Evolutionary conservation across 257 asterid genomes (phyloP).

Genomic region (Sherardia arvensis): DNA sequence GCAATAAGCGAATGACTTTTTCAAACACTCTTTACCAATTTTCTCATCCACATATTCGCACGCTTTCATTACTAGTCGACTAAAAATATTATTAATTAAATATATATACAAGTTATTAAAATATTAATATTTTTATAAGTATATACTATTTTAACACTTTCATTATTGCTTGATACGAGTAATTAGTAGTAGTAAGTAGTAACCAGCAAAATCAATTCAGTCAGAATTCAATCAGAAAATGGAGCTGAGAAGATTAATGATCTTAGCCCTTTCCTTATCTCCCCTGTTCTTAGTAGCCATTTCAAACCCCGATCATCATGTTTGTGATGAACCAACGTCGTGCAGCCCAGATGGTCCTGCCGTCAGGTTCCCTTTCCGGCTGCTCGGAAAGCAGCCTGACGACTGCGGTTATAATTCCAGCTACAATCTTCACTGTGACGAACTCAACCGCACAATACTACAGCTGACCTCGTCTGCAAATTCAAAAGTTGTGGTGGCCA

Average conservation of each 20-base stretch:
- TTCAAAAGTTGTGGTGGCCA: neutral
- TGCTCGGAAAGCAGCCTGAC: neutral
- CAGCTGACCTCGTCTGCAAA: conserved; percentile 5
- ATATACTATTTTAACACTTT: too few species aligned
- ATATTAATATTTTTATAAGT: too few species aligned
- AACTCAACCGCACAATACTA: neutral
- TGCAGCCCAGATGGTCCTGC: conserved; percentile 7
- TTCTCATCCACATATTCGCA: too few species aligned
- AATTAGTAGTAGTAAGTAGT: too few species aligned
- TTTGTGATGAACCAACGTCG: too few species aligned
- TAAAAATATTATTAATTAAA: too few species aligned
- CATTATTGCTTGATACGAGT: too few species aligned
- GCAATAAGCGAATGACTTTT: too few species aligned
- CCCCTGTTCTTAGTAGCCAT: neutral
- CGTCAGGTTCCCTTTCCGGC: conserved; percentile 2
- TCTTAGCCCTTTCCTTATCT: neutral
- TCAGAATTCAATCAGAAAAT: neutral
- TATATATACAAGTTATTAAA: too few species aligned
- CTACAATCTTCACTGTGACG: neutral
- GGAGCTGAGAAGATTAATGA: neutral
- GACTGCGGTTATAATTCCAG: conserved; percentile 9
- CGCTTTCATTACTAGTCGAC: too few species aligned
- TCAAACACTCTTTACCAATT: too few species aligned
- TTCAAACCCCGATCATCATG: neutral
- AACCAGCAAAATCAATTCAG: too few species aligned